These are phyloP conservation scores for Pseudozyma sp. DNA, from an alignment of 1,284 basidiomycete species.

Conservation along the genomic window DNA sequence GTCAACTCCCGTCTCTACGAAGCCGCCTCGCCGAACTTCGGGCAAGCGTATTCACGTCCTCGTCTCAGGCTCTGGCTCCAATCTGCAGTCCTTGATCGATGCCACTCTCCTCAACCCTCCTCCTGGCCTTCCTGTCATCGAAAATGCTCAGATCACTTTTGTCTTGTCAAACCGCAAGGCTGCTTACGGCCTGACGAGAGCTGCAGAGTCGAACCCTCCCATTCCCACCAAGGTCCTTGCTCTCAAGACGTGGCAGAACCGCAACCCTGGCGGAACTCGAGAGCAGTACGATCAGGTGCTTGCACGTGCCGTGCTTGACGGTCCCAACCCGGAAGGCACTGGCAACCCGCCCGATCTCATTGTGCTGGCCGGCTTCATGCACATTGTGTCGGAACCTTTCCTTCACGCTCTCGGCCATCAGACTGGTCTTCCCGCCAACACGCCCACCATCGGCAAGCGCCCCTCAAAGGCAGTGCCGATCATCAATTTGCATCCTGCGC, in stretches of 20 bases:
- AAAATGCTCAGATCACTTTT: constrained; percentile 77
- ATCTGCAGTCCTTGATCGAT: constrained; percentile 95
- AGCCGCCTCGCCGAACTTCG: constrained; percentile 42
- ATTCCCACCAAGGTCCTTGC: constrained; percentile 87
- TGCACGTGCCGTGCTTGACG: constrained; percentile 77
- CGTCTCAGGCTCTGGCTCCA: constrained; percentile 75
- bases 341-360: constrained; percentile 79
- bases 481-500: constrained; percentile 95
- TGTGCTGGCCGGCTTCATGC: constrained; percentile 98
- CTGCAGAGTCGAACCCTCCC: constrained; percentile 75
- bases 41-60: constrained; percentile 66
- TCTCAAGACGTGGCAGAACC: constrained; percentile 83
- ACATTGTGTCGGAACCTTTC: constrained; percentile 77
- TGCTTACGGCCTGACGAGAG: constrained; percentile 88
- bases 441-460: constrained; percentile 39
- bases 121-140: constrained; percentile 44
- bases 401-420: constrained; percentile 67
- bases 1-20: constrained; percentile 5
- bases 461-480: constrained; percentile 77
- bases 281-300: constrained; percentile 88
- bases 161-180: constrained; percentile 94
- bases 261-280: constrained; percentile 78
- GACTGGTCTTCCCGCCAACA: constrained; percentile 42
- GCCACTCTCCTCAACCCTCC: constrained; percentile 78
- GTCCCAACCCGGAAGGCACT: constrained; percentile 29